Evolutionary conservation across 2,329 filamentous ascomycete genomes (phyloP).

Genomic region (Fusarium staphyleae): DNA sequence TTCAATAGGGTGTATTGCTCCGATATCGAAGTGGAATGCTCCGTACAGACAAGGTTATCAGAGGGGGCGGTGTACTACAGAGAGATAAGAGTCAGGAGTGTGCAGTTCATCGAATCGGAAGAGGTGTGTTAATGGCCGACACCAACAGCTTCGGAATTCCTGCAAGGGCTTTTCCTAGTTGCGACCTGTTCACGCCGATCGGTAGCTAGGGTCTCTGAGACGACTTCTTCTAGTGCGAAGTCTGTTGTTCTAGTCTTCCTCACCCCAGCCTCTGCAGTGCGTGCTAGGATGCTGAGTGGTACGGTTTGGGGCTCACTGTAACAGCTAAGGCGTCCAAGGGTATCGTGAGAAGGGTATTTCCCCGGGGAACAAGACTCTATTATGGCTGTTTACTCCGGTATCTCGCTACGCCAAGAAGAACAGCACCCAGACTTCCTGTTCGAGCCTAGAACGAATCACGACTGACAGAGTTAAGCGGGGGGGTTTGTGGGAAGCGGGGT

Average conservation of each 20-base stretch:
- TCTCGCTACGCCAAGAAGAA: neutral
- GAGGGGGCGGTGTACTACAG: neutral
- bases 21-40: no score
- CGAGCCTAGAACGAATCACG: neutral
- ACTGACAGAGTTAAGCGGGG: neutral
- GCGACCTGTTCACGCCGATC: conserved; percentile 23
- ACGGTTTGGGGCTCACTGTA: neutral
- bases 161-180: conserved; percentile 3
- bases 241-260: neutral
- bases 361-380: neutral
- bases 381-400: neutral
- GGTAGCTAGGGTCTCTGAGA: neutral
- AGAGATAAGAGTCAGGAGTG: neutral
- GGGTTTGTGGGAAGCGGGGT: conserved; percentile 6
- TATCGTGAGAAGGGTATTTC: no score
- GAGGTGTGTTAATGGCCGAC: no score
- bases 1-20: conserved; percentile 10
- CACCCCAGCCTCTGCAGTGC: neutral
- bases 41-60: conserved; percentile 11
- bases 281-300: neutral
- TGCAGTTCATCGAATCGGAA: no score
- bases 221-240: conserved; percentile 9
- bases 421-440: neutral
- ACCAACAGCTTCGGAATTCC: no score
- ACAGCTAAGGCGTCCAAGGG: neutral